phyloP scores from a whole-genome alignment of 441 rosid genomes.

The Cnidoscolus chayamansa region DNA sequence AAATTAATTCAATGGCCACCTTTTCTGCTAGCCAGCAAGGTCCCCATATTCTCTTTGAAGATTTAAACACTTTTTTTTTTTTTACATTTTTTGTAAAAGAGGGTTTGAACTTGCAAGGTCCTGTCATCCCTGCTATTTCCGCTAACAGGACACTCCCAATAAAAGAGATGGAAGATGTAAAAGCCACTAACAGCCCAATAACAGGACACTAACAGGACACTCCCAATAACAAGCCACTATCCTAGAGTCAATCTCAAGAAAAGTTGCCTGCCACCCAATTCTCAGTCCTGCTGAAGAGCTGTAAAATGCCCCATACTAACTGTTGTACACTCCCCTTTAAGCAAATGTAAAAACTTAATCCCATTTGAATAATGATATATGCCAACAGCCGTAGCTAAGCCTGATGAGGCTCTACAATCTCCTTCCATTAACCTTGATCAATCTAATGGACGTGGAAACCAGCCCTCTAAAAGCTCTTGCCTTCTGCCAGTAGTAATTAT shows the following conservation, averaged over 20 bases:
- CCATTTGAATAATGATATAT: neutral
- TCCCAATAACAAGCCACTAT: no score
- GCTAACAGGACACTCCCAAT: neutral
- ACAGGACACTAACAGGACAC: no score
- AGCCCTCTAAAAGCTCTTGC: neutral
- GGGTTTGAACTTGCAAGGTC: neutral
- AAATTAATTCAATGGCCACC: conserved; percentile 99
- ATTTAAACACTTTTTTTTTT: conserved; percentile 2
- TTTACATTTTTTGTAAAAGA: neutral
- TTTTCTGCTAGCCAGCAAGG: conserved; percentile 99
- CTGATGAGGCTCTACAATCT: neutral
- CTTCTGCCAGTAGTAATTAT: neutral
- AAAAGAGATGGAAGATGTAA: no score
- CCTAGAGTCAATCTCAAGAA: no score
- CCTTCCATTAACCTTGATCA: neutral
- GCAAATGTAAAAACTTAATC: neutral
- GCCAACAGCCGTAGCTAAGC: neutral
- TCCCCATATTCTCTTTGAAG: conserved; percentile 30
- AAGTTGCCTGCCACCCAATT: no score
- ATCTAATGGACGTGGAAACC: neutral
- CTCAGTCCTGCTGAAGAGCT: no score
- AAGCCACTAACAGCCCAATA: no score
- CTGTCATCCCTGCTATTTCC: neutral
- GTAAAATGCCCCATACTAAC: no score
- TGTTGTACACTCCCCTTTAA: no score